Evolutionary conservation across 306 rosid genomes (phyloP).

Genomic region (Coriaria nepalensis): DNA sequence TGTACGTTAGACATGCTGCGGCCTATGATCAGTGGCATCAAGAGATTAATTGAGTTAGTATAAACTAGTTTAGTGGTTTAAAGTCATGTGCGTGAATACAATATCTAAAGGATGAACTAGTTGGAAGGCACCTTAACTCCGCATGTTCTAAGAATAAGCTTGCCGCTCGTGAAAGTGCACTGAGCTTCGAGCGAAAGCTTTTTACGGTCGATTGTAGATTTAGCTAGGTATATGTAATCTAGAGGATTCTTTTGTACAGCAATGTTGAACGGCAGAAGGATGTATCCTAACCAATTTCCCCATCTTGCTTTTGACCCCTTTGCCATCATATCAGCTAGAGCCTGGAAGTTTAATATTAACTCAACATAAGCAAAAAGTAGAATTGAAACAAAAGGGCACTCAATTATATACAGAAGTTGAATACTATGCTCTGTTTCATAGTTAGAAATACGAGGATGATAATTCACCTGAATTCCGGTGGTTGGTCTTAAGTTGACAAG

Average conservation of each 20-base stretch:
- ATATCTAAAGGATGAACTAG: too few relatives aligned
- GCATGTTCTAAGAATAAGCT: slow-evolving; percentile 15
- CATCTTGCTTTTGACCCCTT: slow-evolving; percentile 42
- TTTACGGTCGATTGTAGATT: slow-evolving; percentile 38
- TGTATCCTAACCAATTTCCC: slow-evolving; percentile 47
- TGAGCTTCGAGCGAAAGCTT: slow-evolving; percentile 45
- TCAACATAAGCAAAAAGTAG: neutral
- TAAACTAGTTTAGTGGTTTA: too few relatives aligned
- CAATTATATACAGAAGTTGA: neutral
- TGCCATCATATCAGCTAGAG: slow-evolving; percentile 49
- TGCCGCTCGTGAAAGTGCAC: slow-evolving; percentile 16
- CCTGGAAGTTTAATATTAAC: slow-evolving; percentile 17
- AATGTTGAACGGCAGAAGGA: slow-evolving; percentile 30
- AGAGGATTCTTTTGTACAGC: slow-evolving; percentile 35
- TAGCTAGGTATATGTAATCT: slow-evolving; percentile 41
- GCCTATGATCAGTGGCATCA: slow-evolving; percentile 11
- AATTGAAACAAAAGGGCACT: too few relatives aligned
- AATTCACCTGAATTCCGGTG: slow-evolving; percentile 45
- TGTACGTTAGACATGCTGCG: slow-evolving; percentile 27
- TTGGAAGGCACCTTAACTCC: slow-evolving; percentile 34
- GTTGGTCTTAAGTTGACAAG: slow-evolving; percentile 38
- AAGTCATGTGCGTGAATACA: too few relatives aligned
- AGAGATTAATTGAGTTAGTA: too few relatives aligned
- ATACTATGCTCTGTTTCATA: neutral
- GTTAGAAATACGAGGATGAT: neutral